Base-by-base conservation (phyloP, 352 stramenopile species). In the Pythium rishiriense region DNA sequence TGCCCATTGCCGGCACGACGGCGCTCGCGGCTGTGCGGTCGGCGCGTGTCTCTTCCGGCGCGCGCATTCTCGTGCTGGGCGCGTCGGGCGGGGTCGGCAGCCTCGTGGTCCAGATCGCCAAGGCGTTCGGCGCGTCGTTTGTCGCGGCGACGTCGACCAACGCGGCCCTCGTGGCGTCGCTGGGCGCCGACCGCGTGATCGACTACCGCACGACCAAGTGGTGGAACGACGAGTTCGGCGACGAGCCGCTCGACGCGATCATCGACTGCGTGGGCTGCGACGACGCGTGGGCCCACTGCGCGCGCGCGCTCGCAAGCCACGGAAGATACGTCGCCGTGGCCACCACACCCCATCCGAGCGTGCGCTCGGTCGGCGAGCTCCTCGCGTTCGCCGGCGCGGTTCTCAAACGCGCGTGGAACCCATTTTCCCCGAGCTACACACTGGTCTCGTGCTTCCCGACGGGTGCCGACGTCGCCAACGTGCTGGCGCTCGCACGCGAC, bases 31-130 rank as follows among this genome's bases (percentile, higher is more conserved):
- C 75, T 0, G 48, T 78, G 19, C 71, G 75, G 22, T 61, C 66
- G 29, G 75, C 68, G 5, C 24, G 41, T 1, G 28, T 94, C 3
- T 51, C 62, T 14, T 11, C 56, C 19, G 79, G 80, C 0, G 78
- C 87, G 56, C 69, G 87, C 22, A 74, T 96, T n/a, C 57, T 96
- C 8, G 78, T 96, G 3, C 63, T 95, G 25, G 90, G 90, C 12
- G 90, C 73, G 5, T 84, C 79, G 14, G 90, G 90, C 51, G 90
- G 88, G 25, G 78, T 96, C 2, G 88, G 87, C 7, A 85, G 78
- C 25, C 75, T 92, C 47, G 57, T 88, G 9, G 69, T 90, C 46
- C 90, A 97, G 74, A 56, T 94, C 9, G 71, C 78, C 15, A 78
- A 81, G 37, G 39, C 63, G 4, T 35, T 50, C 5, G 75, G 83